phyloP scores from a whole-genome alignment of 768 basidiomycete species.

The Termitomyces sp. region DNA sequence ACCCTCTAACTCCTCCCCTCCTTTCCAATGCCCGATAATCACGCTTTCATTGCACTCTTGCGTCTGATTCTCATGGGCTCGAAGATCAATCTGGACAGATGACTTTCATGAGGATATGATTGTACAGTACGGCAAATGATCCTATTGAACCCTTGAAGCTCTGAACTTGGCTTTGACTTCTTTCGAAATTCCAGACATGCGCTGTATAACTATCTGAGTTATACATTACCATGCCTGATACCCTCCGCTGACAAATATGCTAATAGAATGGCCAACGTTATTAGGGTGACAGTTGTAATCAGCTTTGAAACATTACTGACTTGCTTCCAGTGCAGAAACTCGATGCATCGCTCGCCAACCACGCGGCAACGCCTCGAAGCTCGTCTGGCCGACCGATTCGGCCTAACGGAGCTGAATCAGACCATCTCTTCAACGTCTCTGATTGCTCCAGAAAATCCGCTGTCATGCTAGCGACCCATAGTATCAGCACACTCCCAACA shows the following conservation, averaged over 20 bases:
- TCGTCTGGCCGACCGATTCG: conserved; percentile 74
- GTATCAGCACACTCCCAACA: background rate
- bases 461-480: conserved; percentile 53
- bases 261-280: conserved; percentile 21
- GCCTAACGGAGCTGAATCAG: conserved; percentile 59
- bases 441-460: conserved; percentile 65
- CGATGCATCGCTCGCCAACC: conserved; percentile 73
- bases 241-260: conserved; percentile 59
- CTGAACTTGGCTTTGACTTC: background rate
- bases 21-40: too few species aligned
- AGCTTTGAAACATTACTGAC: conserved; percentile 32
- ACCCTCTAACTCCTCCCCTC: too few species aligned
- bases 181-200: too few species aligned
- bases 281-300: too few species aligned
- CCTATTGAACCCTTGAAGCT: background rate
- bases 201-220: background rate
- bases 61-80: background rate
- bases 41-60: background rate
- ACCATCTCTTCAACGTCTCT: conserved; percentile 60
- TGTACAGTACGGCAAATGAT: background rate
- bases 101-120: background rate
- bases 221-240: conserved; percentile 52
- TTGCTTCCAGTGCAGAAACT: conserved; percentile 81
- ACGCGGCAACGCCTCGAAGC: conserved; percentile 63
- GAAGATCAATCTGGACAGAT: background rate